Conservation (phyloP, 345 rosid species). For the Acer saccharum region DNA sequence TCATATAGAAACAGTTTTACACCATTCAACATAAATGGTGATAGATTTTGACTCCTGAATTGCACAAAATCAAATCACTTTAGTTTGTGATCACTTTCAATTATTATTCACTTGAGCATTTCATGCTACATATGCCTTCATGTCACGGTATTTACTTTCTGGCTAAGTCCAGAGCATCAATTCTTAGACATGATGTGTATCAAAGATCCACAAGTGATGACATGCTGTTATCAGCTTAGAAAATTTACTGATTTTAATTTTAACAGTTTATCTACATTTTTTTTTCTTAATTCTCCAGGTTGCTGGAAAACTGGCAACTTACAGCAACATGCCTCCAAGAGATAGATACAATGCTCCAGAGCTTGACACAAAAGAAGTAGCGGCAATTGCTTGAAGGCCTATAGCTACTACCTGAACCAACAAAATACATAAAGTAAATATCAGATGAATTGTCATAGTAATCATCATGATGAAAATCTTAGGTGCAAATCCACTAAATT, state of each 20-base stretch:
- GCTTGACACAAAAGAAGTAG: constrained; percentile 58
- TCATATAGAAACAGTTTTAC: background rate
- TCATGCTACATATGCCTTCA: constrained; percentile 1
- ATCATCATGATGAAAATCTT: background rate
- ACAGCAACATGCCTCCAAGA: constrained; percentile 91
- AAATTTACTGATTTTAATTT: background rate
- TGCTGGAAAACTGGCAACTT: constrained; percentile 37
- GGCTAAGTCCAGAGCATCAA: background rate
- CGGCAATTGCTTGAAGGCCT: constrained; percentile 76
- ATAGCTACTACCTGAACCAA: constrained; percentile 62
- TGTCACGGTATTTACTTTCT: background rate
- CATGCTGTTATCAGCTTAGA: background rate
- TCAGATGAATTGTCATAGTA: background rate
- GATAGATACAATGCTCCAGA: constrained; percentile 64
- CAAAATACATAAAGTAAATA: constrained; percentile 14
- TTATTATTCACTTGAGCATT: background rate
- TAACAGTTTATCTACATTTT: background rate
- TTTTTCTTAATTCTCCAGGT: background rate
- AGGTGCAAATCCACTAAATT: background rate
- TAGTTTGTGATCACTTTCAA: background rate
- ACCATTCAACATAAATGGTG: background rate
- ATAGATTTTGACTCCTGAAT: background rate
- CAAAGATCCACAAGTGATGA: background rate
- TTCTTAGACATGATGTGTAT: background rate
- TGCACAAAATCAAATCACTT: background rate